Evolutionary conservation across 768 basidiomycete genomes (phyloP), one percentile per base, ranked within the genome.

Genomic region (Lactarius pseudohatsudake): DNA sequence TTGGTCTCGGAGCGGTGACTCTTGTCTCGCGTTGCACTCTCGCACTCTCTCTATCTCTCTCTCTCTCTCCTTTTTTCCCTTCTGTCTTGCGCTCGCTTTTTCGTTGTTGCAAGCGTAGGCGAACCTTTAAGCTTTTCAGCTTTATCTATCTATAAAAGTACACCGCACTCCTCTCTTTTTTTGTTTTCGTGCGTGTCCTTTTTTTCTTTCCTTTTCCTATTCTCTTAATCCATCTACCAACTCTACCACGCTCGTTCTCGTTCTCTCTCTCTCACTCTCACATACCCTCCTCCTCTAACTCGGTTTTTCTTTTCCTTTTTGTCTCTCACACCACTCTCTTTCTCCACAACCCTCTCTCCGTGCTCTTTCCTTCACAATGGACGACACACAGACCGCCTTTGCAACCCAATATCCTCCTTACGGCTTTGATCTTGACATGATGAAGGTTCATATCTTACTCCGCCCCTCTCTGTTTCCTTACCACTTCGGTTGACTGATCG

Each of bases 351-450:
- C n/a, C 50, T 26, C 50, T 63, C 61, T 64, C 72, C 45, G 57
- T 26, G 65, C 57, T 62, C 56, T 60, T 66, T 47, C 70, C 67
- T 78, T 34, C 71, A 88, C 65, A 38, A 71, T 91, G 90, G 89
- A 90, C 81, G 89, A 91, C 82, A 73, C 84, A 62, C 88, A 90
- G 78, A 80, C 89, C 76, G 82, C 82, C 58, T 90, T 89, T 76
- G 84, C 85, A 68, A 77, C 80, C 64, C 88, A 87, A 73, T 91
- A 92, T 76, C 82, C 84, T 69, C 76, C 83, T 69, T 92, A 90
- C 83, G 80, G 77, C 65, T 89, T 92, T 80, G 91, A 92, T 75
- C 81, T 92, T 84, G 91, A 93, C 78, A 92, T 93, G 91, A 92
- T 92, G 90, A 93, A 93, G 89, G 91, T 89, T 41, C 18, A 80